A percentile compares a stretch with the other conserved stretches of the same genome.
phyloP scores from a whole-genome alignment of 2,329 filamentous ascomycete species.

The Diplodia intermedia region DNA sequence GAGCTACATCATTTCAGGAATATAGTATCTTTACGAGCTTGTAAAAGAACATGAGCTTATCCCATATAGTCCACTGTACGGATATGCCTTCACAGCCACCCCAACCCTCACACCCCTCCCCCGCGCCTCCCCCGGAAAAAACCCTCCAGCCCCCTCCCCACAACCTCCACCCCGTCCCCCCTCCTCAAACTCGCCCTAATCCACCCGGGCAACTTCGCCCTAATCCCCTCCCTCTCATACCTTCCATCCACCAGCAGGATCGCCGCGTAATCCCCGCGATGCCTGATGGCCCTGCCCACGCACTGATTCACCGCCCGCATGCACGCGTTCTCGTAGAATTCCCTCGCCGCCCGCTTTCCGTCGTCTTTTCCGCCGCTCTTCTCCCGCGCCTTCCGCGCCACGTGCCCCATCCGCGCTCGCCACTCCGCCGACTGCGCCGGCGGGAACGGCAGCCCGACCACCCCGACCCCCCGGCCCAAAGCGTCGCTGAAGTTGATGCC shows the following conservation, averaged over 20 bases:
- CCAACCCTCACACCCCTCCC: slow-evolving; percentile 80
- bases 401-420: slow-evolving; percentile 88
- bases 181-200: slow-evolving; percentile 72
- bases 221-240: slow-evolving; percentile 76
- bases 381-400: slow-evolving; percentile 66
- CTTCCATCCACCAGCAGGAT: slow-evolving; percentile 85
- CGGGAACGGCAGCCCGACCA: slow-evolving; percentile 92
- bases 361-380: slow-evolving; percentile 41
- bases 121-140: slow-evolving; percentile 61
- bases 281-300: slow-evolving; percentile 89
- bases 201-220: slow-evolving; percentile 84
- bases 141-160: slow-evolving; percentile 44
- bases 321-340: slow-evolving; percentile 92
- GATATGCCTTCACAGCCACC: too few species aligned
- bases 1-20: too few species aligned
- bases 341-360: slow-evolving; percentile 63
- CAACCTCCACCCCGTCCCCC: slow-evolving; percentile 53
- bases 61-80: too few species aligned
- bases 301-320: slow-evolving; percentile 98
- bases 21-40: too few species aligned
- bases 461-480: slow-evolving; percentile 85
- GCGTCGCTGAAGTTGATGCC: slow-evolving; percentile 97
- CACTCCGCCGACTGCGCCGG: slow-evolving; percentile 90
- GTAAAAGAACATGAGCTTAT: too few species aligned
- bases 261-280: slow-evolving; percentile 85